Conservation (phyloP, 441 rosid species). For the Adansonia rubrostipa region DNA sequence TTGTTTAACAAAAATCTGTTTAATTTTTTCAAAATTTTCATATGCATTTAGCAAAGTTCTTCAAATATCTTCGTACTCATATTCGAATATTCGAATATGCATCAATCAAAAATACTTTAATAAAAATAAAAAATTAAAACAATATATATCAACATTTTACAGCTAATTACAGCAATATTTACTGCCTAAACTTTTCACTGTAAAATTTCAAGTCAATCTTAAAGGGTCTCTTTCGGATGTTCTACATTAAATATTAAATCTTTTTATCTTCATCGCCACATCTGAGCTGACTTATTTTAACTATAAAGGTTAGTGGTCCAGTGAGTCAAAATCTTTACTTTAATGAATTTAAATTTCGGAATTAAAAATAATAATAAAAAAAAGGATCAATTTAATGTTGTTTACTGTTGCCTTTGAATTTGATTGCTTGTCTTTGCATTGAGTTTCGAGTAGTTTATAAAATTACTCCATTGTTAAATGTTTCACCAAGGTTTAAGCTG, state of each 20-base stretch:
- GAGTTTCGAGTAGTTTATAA: neutral
- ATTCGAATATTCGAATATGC: too few relatives aligned
- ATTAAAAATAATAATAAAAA: too few relatives aligned
- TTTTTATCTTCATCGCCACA: too few relatives aligned
- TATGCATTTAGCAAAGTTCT: too few relatives aligned
- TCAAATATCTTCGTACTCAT: too few relatives aligned
- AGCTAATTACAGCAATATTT: slow-evolving; percentile 1
- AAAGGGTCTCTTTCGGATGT: neutral
- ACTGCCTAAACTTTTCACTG: neutral
- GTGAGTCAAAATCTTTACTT: neutral
- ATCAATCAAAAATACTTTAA: too few relatives aligned
- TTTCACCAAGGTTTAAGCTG: neutral
- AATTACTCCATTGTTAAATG: neutral
- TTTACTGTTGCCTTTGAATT: neutral
- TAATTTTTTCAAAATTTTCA: too few relatives aligned
- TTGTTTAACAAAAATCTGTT: too few relatives aligned
- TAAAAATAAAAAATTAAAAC: too few relatives aligned
- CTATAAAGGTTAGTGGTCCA: neutral
- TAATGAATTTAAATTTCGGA: too few relatives aligned
- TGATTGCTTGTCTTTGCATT: neutral
- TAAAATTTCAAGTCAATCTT: neutral
- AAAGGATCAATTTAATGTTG: neutral
- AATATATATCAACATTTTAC: neutral
- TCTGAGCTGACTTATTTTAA: too few relatives aligned
- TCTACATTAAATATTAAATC: neutral